phyloP scores from a whole-genome alignment of 2,329 filamentous ascomycete species.

The Chrysoporthe puriensis region DNA sequence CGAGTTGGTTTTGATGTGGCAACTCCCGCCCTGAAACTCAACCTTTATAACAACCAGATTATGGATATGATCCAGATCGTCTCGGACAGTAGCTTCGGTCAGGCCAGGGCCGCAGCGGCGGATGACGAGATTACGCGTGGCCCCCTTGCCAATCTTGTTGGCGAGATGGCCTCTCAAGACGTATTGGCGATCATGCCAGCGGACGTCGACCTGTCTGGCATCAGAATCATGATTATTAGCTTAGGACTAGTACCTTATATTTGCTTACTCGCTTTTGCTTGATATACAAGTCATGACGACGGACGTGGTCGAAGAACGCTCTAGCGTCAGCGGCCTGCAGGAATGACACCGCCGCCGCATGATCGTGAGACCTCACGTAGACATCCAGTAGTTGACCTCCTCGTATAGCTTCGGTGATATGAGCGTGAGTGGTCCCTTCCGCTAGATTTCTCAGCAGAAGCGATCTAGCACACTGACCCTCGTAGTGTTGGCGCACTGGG shows the following conservation, averaged over 20 bases:
- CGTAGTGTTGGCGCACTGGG: slow-evolving; percentile 35
- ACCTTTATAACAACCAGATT: slow-evolving; percentile 73
- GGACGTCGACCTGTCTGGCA: slow-evolving; percentile 61
- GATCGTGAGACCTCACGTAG: slow-evolving; percentile 62
- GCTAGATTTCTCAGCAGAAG: slow-evolving; percentile 66
- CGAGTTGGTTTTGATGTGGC: slow-evolving; percentile 75
- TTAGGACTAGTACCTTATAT: not conserved
- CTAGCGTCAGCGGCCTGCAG: slow-evolving; percentile 64
- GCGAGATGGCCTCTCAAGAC: slow-evolving; percentile 64
- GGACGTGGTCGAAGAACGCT: slow-evolving; percentile 67
- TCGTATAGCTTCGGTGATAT: slow-evolving; percentile 66
- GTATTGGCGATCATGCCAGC: slow-evolving; percentile 75
- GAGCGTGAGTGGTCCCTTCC: slow-evolving; percentile 64
- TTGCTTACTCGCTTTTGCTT: slow-evolving; percentile 65
- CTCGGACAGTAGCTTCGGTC: slow-evolving; percentile 67
- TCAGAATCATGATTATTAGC: not conserved
- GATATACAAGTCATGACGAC: slow-evolving; percentile 69
- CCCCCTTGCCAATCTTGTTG: slow-evolving; percentile 66
- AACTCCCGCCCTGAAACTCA: slow-evolving; percentile 60
- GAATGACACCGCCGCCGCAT: slow-evolving; percentile 70
- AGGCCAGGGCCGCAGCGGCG: slow-evolving; percentile 59
- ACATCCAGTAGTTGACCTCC: slow-evolving; percentile 74
- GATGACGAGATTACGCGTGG: slow-evolving; percentile 75
- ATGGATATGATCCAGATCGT: slow-evolving; percentile 82
- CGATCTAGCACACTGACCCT: slow-evolving; percentile 55